Evolutionary conservation across 768 basidiomycete species (phyloP).

Genomic region (Lactifluus rugatus): DNA sequence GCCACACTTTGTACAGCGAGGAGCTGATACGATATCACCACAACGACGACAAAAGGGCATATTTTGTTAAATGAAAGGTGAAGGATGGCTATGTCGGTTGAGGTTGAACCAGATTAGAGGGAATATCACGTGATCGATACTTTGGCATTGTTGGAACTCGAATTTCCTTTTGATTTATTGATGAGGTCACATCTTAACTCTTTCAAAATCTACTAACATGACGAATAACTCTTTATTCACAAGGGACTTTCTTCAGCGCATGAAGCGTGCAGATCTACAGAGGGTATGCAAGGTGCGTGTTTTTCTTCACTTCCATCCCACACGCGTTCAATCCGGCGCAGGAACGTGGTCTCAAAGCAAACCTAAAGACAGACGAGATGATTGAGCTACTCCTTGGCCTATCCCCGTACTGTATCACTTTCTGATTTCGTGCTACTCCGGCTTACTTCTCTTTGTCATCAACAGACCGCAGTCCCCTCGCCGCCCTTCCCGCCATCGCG

Average conservation of each 20-base stretch:
- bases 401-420: constrained; percentile 3
- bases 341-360: constrained; percentile 76
- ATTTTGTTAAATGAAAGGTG: too few species aligned
- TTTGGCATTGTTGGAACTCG: not conserved
- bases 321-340: constrained; percentile 24
- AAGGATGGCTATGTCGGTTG: too few species aligned
- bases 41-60: constrained; percentile 87
- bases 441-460: constrained; percentile 20
- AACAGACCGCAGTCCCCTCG: constrained; percentile 9
- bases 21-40: constrained; percentile 66
- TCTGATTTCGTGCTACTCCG: not conserved
- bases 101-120: constrained; percentile 6
- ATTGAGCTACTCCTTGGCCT: constrained; percentile 64
- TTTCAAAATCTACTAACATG: constrained; percentile 9
- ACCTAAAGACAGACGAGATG: constrained; percentile 70
- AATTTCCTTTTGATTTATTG: not conserved
- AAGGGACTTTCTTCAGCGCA: constrained; percentile 40
- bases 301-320: not conserved
- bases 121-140: constrained; percentile 3
- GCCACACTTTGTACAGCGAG: constrained; percentile 65
- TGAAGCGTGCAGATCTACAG: constrained; percentile 50
- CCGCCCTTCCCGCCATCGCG: constrained; percentile 12
- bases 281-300: constrained; percentile 45
- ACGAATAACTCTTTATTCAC: constrained; percentile 34
- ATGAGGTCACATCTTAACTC: constrained; percentile 1